Percentiles rank a stretch among this genome's conserved stretches.
These are phyloP conservation scores for Stemphylium vesicarium DNA, from an alignment of 2,329 filamentous ascomycete species.

Conservation along the genomic window DNA sequence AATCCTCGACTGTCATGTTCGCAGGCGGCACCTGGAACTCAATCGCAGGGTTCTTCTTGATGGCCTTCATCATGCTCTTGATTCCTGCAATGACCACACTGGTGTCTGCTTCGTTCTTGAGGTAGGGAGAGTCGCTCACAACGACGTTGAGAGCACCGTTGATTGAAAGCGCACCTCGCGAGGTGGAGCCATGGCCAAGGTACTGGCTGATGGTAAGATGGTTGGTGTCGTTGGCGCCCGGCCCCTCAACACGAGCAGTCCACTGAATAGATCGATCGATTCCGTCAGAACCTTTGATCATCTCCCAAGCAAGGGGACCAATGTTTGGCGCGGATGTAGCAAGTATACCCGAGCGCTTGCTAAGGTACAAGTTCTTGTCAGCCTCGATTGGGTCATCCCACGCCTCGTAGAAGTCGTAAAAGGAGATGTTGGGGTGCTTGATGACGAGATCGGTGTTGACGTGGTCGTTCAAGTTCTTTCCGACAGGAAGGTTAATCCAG, in stretches of 20 bases:
- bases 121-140: conserved; percentile 66
- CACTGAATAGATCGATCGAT: conserved; percentile 69
- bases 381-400: conserved; percentile 55
- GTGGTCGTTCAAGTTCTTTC: conserved; percentile 58
- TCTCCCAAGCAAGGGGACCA: conserved; percentile 67
- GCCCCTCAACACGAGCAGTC: conserved; percentile 68
- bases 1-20: conserved; percentile 61
- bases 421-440: conserved; percentile 58
- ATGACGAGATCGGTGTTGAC: conserved; percentile 65
- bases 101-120: conserved; percentile 63
- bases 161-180: conserved; percentile 67
- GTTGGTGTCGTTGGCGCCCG: conserved; percentile 50
- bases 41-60: conserved; percentile 62
- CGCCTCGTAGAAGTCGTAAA: conserved; percentile 71
- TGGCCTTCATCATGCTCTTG: conserved; percentile 63
- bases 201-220: conserved; percentile 59
- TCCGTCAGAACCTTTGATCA: conserved; percentile 63
- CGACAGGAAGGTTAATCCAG: conserved; percentile 61
- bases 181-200: conserved; percentile 68
- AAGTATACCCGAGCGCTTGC: conserved; percentile 63
- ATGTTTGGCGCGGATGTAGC: conserved; percentile 71
- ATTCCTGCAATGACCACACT: conserved; percentile 70
- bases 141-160: conserved; percentile 63
- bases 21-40: conserved; percentile 62
- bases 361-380: conserved; percentile 52